A percentile compares a stretch with the other conserved stretches of the same genome.
Evolutionary conservation across 306 rosid species (phyloP).

Genomic region (Prinsepia uniflora): DNA sequence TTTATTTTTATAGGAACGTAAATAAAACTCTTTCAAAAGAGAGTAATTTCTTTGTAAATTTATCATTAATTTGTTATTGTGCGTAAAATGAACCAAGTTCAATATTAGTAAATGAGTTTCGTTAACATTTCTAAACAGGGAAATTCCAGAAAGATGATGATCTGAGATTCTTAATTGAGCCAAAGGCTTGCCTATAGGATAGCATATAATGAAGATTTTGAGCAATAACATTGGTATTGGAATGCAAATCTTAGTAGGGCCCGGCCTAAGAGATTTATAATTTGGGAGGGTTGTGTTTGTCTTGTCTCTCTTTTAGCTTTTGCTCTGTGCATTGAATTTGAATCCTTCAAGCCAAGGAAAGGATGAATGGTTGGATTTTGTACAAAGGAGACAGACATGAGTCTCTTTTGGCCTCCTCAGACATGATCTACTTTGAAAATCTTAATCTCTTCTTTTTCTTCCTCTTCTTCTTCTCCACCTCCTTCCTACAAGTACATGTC

Average conservation of each 20-base stretch:
- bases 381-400: slow-evolving; percentile 51
- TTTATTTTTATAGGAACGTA: no score
- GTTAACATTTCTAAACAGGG: no score
- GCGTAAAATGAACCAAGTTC: no score
- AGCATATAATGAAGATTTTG: neutral
- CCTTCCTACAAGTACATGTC: no score
- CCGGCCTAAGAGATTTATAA: neutral
- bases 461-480: neutral
- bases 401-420: slow-evolving; percentile 35
- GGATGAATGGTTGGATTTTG: slow-evolving; percentile 31
- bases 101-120: no score
- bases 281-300: slow-evolving; percentile 30
- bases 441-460: slow-evolving; percentile 14
- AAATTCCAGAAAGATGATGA: neutral
- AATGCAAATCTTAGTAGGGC: neutral
- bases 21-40: no score
- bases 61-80: no score
- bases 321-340: slow-evolving; percentile 27
- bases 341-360: slow-evolving; percentile 27
- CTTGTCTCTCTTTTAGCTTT: neutral
- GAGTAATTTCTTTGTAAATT: no score
- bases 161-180: slow-evolving; percentile 28
- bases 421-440: slow-evolving; percentile 35
- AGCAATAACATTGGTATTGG: neutral
- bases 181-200: no score